Base-by-base conservation (phyloP, 768 basidiomycete species). In the Macrolepiota fuliginosa region DNA sequence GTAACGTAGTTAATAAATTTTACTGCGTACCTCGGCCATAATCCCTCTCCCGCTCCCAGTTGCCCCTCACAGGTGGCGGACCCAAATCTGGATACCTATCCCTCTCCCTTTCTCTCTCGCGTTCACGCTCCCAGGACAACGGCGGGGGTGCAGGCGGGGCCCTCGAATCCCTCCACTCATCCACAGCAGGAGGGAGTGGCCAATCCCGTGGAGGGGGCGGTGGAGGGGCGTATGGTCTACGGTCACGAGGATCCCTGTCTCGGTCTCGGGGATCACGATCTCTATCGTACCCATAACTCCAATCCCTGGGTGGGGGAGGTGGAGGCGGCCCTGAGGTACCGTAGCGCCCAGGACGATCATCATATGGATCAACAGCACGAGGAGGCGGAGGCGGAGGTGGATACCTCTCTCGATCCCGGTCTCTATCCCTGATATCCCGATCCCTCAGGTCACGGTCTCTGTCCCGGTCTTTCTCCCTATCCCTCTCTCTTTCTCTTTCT, bases 161-260 rank as follows among this genome's bases (percentile, higher is more conserved):
- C 15, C 59, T 62, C 36, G 42, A n/a, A 37, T 45, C 47, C 27
- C 32, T 54, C 54, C 59, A 39, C 2, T 63, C 42, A 52, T 49
- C 42, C 3, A 49, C 36, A 24, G 25, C 36, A 24, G 25, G 58
- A 15, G 53, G 47, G 12, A 40, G 51, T 6, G 77, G 78, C 80
- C 81, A 81, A 6, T 72, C 66, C 54, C 69, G 67, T 35, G 72
- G 68, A 0, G 70, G 67, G 72, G 72, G 29, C 40, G 64, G 63
- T 2, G 67, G 68, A 0, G 68, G 68, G 2, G 57, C 68, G 12
- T 76, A 76, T 36, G 77, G 79, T 59, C 73, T 77, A 37, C 62
- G 54, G 19, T 59, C 60, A 32, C 29, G 29, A 32, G 29, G 29
- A 7, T 32, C 29, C 29, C 29, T 32, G 7, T 32, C 29, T 7